phyloP scores from a whole-genome alignment of 768 basidiomycete genomes.

The Phanerochaete sordida region DNA sequence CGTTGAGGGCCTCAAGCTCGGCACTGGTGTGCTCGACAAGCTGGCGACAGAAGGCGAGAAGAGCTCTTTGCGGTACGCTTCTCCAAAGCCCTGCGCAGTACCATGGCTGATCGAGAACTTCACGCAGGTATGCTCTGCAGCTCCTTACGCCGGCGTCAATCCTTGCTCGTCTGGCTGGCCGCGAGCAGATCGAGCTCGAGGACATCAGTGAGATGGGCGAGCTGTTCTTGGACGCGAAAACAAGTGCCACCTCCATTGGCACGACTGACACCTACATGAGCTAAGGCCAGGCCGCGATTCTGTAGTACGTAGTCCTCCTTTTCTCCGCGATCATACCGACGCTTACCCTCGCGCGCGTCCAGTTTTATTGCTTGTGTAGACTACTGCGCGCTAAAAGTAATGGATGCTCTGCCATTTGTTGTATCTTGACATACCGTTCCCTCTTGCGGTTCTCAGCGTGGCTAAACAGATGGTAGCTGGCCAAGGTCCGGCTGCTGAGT shows the following conservation, averaged over 20 bases:
- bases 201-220: conserved; percentile 94
- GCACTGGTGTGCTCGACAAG: conserved; percentile 71
- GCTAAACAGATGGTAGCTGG: too few species aligned
- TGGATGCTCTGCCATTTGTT: neutral
- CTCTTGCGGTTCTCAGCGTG: too few species aligned
- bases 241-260: conserved; percentile 32
- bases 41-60: conserved; percentile 80
- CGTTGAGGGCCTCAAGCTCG: conserved; percentile 80
- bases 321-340: neutral
- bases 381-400: neutral
- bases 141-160: conserved; percentile 90
- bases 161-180: conserved; percentile 72
- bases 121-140: conserved; percentile 80
- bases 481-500: too few species aligned
- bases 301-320: neutral
- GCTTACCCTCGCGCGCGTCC: too few species aligned
- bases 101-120: too few species aligned
- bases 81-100: too few species aligned
- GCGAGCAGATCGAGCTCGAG: conserved; percentile 77
- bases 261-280: neutral
- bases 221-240: conserved; percentile 93
- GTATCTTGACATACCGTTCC: neutral
- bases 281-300: neutral
- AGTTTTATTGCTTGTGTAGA: neutral
- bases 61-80: conserved; percentile 66